Base-by-base conservation (phyloP, 495 filamentous ascomycete species). In the Terfezia claveryi region DNA sequence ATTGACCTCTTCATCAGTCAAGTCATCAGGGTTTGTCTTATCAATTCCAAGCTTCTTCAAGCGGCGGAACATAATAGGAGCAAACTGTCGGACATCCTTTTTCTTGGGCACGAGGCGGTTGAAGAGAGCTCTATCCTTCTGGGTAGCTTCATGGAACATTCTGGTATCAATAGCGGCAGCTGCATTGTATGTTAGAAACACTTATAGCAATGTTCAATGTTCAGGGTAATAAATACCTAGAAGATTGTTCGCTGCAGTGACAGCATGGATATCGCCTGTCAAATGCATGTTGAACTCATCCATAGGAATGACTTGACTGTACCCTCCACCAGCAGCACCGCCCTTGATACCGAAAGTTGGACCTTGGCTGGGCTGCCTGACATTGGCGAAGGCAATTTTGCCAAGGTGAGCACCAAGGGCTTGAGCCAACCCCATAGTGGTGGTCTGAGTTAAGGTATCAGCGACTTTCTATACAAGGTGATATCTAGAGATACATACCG, bases 271-370 rank as follows among this genome's bases (percentile, higher is more conserved):
- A 66, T 98, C 91, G 60, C 91, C 91, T 46, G 91, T 98, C 66
- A 98, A 70, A 66, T 98, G 91, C 58, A 98, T 73, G 66, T 98
- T 98, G 74, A 98, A 98, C 67, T 98, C 91, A 59, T 98, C 91
- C 91, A 98, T 98, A 53, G 91, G 91, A 60, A 98, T 96, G 63
- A 96, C 91, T 68, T 98, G 91, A 67, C 85, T 92, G 73, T 94
- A 98, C 14, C 91, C 91, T 60, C 91, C 91, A 63, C 91, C 91
- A 55, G 91, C 91, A 53, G 91, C 91, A 58, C 91, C 91, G 49
- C 91, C 91, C 72, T 98, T 98, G 74, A 98, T 95, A 63, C 91
- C 91, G 64, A 98, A 98, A 0, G 91, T 98, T 53, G 91, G 91
- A 10, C 91, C 91, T 72, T 95, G 91, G 63, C 85, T 92, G 36